Percentiles rank a stretch among this genome's conserved stretches.
phyloP scores from a whole-genome alignment of 306 rosid genomes.

The Argentina anserina region DNA sequence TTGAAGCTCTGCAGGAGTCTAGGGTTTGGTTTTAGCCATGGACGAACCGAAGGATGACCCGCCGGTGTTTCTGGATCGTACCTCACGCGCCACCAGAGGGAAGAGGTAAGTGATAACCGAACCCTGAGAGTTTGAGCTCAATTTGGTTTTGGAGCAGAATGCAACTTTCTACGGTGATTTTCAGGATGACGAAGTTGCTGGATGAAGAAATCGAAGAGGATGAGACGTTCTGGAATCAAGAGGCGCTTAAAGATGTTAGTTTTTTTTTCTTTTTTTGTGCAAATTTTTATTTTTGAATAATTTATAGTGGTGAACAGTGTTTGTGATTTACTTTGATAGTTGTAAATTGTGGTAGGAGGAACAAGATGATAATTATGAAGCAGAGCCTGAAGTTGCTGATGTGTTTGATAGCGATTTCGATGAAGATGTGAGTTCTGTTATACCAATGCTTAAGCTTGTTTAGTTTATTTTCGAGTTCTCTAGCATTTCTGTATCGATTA shows the following conservation, averaged over 20 bases:
- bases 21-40: slow-evolving; percentile 19
- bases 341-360: slow-evolving; percentile 48
- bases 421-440: slow-evolving; percentile 52
- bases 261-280: not conserved
- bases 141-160: not conserved
- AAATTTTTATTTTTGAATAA: not conserved
- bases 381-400: slow-evolving; percentile 77
- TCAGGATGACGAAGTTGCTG: slow-evolving; percentile 61
- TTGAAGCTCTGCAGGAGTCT: not conserved
- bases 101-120: slow-evolving; percentile 33
- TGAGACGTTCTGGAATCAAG: slow-evolving; percentile 87
- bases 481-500: not conserved
- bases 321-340: not conserved
- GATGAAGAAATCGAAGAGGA: slow-evolving; percentile 77
- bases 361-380: slow-evolving; percentile 66
- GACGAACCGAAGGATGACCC: slow-evolving; percentile 32
- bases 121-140: not conserved
- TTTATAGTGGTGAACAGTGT: not conserved
- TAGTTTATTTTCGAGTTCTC: not conserved
- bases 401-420: slow-evolving; percentile 86
- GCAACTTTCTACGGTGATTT: not conserved
- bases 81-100: slow-evolving; percentile 73
- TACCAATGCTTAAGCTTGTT: not conserved
- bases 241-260: slow-evolving; percentile 75
- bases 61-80: slow-evolving; percentile 48